phyloP scores from a whole-genome alignment of 768 basidiomycete species.

The Vararia minispora region DNA sequence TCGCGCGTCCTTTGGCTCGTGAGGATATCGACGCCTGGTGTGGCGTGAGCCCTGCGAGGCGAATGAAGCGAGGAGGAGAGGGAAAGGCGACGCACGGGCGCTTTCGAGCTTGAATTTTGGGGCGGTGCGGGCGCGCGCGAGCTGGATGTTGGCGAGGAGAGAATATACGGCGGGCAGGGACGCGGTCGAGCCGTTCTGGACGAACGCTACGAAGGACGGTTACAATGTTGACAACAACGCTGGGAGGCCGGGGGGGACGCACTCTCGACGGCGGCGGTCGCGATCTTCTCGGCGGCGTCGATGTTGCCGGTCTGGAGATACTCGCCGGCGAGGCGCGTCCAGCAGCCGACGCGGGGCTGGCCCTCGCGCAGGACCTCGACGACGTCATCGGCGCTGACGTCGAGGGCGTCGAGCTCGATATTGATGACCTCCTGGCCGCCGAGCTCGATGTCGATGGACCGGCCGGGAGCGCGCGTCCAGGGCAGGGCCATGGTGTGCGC shows the following conservation, averaged over 20 bases:
- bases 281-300: conserved; percentile 69
- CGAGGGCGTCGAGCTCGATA: conserved; percentile 81
- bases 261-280: conserved; percentile 57
- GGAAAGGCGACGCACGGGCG: conserved; percentile 47
- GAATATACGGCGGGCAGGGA: conserved; percentile 67
- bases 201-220: not conserved
- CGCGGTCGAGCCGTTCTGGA: conserved; percentile 29
- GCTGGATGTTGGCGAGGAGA: conserved; percentile 75
- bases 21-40: conserved; percentile 54
- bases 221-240: too few relatives aligned
- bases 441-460: conserved; percentile 63
- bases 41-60: not conserved
- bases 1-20: conserved; percentile 50
- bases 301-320: conserved; percentile 76
- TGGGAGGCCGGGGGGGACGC: too few relatives aligned
- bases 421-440: conserved; percentile 80
- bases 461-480: conserved; percentile 13
- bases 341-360: conserved; percentile 60
- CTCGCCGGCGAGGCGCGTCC: conserved; percentile 78
- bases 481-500: conserved; percentile 7
- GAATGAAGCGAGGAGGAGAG: not conserved
- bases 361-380: conserved; percentile 63
- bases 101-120: conserved; percentile 68
- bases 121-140: conserved; percentile 70
- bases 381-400: conserved; percentile 67